These are phyloP conservation scores for Waltergamsia citrina DNA, from an alignment of 2,329 filamentous ascomycete species.

Conservation along the genomic window DNA sequence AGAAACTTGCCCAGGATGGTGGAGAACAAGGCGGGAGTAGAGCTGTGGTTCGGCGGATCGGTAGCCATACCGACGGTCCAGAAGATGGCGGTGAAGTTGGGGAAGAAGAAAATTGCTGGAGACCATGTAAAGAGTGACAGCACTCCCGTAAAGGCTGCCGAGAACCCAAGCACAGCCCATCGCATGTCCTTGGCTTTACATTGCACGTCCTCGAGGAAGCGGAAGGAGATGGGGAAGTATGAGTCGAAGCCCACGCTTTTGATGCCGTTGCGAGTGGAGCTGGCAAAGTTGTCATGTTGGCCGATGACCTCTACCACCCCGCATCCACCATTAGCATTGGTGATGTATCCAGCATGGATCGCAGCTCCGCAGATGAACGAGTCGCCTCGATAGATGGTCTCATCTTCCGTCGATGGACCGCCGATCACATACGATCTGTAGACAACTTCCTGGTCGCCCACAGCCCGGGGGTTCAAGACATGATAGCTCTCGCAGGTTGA, in stretches of 20 bases:
- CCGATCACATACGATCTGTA: constrained; percentile 60
- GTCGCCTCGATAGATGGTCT: constrained; percentile 72
- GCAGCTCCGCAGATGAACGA: constrained; percentile 81
- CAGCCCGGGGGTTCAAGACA: constrained; percentile 63
- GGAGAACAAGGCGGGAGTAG: constrained; percentile 65
- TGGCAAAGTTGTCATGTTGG: constrained; percentile 51
- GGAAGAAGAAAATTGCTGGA: constrained; percentile 75
- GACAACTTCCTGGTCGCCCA: constrained; percentile 58
- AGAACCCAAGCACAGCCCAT: constrained; percentile 78
- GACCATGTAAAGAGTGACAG: constrained; percentile 76
- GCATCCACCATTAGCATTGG: constrained; percentile 65
- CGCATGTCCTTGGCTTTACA: constrained; percentile 68
- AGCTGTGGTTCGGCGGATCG: constrained; percentile 64
- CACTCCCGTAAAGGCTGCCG: constrained; percentile 66
- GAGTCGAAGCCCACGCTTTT: constrained; percentile 71
- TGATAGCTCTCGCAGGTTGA: constrained; percentile 59
- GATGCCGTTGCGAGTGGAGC: constrained; percentile 64
- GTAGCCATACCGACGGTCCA: constrained; percentile 85
- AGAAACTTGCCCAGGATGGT: constrained; percentile 73
- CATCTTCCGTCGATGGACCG: constrained; percentile 40
- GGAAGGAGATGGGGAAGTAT: constrained; percentile 81
- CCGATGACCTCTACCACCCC: constrained; percentile 72
- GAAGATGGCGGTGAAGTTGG: constrained; percentile 72
- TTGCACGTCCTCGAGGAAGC: constrained; percentile 57
- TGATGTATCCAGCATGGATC: constrained; percentile 73